A percentile compares a stretch with the other conserved stretches of the same genome.
phyloP scores from a whole-genome alignment of 306 rosid species.

The Dryas alaskensis region DNA sequence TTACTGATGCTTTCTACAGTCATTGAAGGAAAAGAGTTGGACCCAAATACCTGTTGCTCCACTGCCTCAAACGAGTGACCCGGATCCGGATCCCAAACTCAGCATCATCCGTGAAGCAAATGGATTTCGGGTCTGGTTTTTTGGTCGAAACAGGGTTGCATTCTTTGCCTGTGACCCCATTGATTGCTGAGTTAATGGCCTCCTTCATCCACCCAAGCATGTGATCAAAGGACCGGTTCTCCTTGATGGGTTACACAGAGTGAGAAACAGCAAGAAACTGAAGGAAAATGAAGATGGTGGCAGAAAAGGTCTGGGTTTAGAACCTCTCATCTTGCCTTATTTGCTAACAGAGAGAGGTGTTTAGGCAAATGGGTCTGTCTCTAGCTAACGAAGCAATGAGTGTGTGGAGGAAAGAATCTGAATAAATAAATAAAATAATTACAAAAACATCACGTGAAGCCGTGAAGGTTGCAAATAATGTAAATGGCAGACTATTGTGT shows the following conservation, averaged over 20 bases:
- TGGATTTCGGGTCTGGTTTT: conserved; percentile 34
- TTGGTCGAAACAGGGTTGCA: conserved; percentile 82
- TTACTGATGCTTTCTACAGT: conserved; percentile 21
- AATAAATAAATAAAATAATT: neutral
- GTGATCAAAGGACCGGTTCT: conserved; percentile 94
- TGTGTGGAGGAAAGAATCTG: conserved; percentile 17
- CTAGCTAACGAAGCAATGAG: conserved; percentile 4
- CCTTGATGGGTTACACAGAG: conserved; percentile 73
- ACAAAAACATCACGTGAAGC: neutral
- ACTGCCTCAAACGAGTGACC: conserved; percentile 96
- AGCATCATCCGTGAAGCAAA: conserved; percentile 87
- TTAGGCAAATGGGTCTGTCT: conserved; percentile 21
- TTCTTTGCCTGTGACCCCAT: conserved; percentile 89
- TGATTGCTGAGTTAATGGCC: conserved; percentile 57
- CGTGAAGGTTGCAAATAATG: too few species aligned
- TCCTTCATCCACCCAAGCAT: conserved; percentile 97
- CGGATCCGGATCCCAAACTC: conserved; percentile 98
- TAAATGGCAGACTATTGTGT: too few species aligned
- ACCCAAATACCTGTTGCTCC: conserved; percentile 80
- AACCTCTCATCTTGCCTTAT: conserved; percentile 21
- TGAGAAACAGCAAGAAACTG: conserved; percentile 46
- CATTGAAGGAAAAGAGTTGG: conserved; percentile 76
- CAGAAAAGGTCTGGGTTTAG: conserved; percentile 18
- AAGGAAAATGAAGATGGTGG: conserved; percentile 24
- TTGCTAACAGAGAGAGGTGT: neutral